Conservation (phyloP, 306 rosid genomes). For the Vicia sativa region DNA sequence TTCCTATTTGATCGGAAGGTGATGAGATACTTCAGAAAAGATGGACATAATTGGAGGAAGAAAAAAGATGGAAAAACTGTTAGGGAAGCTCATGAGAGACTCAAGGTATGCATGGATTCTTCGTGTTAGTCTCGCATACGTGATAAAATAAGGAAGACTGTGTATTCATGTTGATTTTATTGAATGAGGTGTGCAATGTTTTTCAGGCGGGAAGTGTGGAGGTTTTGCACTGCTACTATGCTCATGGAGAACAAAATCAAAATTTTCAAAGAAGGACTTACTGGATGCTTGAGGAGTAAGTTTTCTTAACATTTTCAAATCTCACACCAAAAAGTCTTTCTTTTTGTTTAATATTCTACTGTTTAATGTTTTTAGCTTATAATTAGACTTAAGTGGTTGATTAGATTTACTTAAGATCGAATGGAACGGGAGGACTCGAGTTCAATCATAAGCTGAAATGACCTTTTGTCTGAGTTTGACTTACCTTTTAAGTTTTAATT, state of each 20-base stretch:
- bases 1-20: conserved; percentile 90
- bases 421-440: neutral
- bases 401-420: too few species aligned
- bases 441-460: neutral
- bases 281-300: conserved; percentile 96
- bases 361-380: neutral
- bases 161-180: conserved; percentile 15
- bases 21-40: conserved; percentile 86
- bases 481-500: too few species aligned
- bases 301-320: conserved; percentile 34
- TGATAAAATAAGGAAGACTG: neutral
- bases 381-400: neutral
- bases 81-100: conserved; percentile 94
- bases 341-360: neutral
- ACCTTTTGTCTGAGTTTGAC: neutral
- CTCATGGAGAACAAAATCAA: conserved; percentile 87
- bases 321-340: neutral
- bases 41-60: conserved; percentile 97
- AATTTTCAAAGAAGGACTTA: conserved; percentile 85
- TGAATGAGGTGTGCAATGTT: conserved; percentile 32
- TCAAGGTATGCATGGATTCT: conserved; percentile 60
- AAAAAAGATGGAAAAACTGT: conserved; percentile 91
- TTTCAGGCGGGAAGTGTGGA: conserved; percentile 79
- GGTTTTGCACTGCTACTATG: conserved; percentile 86
- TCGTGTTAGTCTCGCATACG: neutral